Conservation (phyloP, 768 basidiomycete genomes). For the Mycena vulgaris region DNA sequence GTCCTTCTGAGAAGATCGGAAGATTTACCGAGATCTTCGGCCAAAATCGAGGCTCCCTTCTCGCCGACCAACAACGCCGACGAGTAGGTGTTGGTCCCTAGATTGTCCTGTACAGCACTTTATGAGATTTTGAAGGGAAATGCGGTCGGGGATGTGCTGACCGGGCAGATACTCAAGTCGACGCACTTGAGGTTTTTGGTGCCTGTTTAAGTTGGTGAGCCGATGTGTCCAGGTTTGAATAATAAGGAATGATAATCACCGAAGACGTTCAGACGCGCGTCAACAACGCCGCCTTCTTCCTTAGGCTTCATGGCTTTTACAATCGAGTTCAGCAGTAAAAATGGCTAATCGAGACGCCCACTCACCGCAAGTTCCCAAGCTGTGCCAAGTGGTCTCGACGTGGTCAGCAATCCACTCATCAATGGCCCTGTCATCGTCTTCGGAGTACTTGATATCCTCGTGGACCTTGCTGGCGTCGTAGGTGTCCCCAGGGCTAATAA, state of each 20-base stretch:
- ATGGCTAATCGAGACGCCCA: neutral
- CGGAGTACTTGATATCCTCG: conserved; percentile 75
- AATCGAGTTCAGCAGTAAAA: neutral
- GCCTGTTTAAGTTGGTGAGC: conserved; percentile 44
- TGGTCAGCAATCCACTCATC: conserved; percentile 74
- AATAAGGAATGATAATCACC: conserved; percentile 44
- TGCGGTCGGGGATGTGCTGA: conserved; percentile 47
- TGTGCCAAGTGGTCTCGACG: conserved; percentile 87
- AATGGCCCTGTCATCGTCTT: conserved; percentile 80
- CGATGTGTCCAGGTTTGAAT: neutral
- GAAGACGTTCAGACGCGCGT: conserved; percentile 73
- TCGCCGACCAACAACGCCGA: conserved; percentile 79
- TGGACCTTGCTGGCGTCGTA: conserved; percentile 72
- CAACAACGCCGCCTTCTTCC: conserved; percentile 77
- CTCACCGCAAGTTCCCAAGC: conserved; percentile 67
- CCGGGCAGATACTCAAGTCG: conserved; percentile 82
- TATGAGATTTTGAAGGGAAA: neutral
- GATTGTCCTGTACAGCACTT: conserved; percentile 80
- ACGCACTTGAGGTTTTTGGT: conserved; percentile 78
- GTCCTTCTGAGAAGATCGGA: neutral
- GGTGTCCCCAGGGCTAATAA: conserved; percentile 61
- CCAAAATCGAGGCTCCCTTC: conserved; percentile 74
- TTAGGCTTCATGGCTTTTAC: conserved; percentile 75
- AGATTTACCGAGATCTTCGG: conserved; percentile 72
- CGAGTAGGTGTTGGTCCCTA: conserved; percentile 82